Evolutionary conservation across 2,329 filamentous ascomycete species (phyloP).

Genomic region (Chaetoscypha palmicola): DNA sequence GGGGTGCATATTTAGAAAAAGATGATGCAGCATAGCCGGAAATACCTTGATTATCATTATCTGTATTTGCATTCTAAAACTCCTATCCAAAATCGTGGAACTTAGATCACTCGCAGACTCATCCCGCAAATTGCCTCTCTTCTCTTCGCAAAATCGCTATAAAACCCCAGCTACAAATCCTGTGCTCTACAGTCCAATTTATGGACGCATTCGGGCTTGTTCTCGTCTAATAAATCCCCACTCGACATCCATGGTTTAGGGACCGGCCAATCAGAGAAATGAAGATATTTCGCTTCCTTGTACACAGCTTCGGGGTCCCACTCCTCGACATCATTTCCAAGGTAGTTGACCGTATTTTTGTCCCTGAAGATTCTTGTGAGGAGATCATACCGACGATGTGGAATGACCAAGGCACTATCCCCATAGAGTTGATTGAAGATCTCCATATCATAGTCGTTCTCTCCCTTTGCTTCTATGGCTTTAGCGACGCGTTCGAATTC

Average conservation of each 20-base stretch:
- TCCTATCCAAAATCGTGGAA: too few relatives aligned
- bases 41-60: too few relatives aligned
- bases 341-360: conserved; percentile 36
- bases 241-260: conserved; percentile 45
- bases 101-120: too few relatives aligned
- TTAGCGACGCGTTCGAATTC: conserved; percentile 38
- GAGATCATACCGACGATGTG: conserved; percentile 47
- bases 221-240: neutral
- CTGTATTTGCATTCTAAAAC: too few relatives aligned
- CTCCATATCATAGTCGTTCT: conserved; percentile 51
- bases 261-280: conserved; percentile 53
- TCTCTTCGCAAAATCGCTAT: conserved; percentile 7
- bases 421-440: conserved; percentile 33
- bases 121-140: conserved; percentile 8
- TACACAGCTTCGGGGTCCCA: conserved; percentile 46
- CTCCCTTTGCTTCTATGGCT: conserved; percentile 19
- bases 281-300: conserved; percentile 47
- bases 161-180: conserved; percentile 11
- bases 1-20: too few relatives aligned
- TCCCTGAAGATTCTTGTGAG: conserved; percentile 47
- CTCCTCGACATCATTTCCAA: conserved; percentile 38
- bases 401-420: conserved; percentile 38
- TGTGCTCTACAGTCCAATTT: neutral
- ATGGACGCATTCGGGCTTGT: neutral
- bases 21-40: too few relatives aligned